phyloP scores from a whole-genome alignment of 331 rosid species.

The Telfairia occidentalis region DNA sequence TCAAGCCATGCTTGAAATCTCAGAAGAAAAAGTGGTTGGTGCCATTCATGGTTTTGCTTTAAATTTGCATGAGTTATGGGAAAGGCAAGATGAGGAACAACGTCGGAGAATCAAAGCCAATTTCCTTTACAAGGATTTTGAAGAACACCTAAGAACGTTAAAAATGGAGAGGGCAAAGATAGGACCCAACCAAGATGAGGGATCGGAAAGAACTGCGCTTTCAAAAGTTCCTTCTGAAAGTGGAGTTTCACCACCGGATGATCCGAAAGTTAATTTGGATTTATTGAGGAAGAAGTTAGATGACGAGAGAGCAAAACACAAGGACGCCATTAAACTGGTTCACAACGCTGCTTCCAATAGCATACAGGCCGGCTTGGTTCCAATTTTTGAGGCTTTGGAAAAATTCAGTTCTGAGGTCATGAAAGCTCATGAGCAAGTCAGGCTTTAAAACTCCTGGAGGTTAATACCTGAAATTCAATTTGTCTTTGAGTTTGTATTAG shows the following conservation, averaged over 20 bases:
- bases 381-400: slow-evolving; percentile 75
- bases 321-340: slow-evolving; percentile 62
- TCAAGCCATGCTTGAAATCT: slow-evolving; percentile 78
- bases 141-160: slow-evolving; percentile 55
- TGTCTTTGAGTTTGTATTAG: not conserved
- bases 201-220: slow-evolving; percentile 28
- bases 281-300: slow-evolving; percentile 57
- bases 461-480: not conserved
- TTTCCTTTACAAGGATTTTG: slow-evolving; percentile 59
- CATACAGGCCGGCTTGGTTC: slow-evolving; percentile 72
- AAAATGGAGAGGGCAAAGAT: slow-evolving; percentile 37
- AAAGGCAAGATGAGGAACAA: slow-evolving; percentile 74
- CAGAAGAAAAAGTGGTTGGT: slow-evolving; percentile 58
- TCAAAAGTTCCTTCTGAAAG: slow-evolving; percentile 48
- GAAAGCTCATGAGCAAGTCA: slow-evolving; percentile 75
- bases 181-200: slow-evolving; percentile 36
- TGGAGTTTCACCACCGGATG: slow-evolving; percentile 76
- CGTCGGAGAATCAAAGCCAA: slow-evolving; percentile 76
- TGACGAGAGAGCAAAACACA: slow-evolving; percentile 71
- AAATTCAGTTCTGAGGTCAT: slow-evolving; percentile 69
- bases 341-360: slow-evolving; percentile 68
- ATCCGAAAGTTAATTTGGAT: slow-evolving; percentile 79
- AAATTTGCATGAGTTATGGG: slow-evolving; percentile 71
- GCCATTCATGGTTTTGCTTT: slow-evolving; percentile 71
- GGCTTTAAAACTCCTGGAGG: slow-evolving; percentile 30